Evolutionary conservation across 305 asterid genomes (phyloP), one percentile per base, ranked within the genome.

Genomic region (Salvia sclarea): DNA sequence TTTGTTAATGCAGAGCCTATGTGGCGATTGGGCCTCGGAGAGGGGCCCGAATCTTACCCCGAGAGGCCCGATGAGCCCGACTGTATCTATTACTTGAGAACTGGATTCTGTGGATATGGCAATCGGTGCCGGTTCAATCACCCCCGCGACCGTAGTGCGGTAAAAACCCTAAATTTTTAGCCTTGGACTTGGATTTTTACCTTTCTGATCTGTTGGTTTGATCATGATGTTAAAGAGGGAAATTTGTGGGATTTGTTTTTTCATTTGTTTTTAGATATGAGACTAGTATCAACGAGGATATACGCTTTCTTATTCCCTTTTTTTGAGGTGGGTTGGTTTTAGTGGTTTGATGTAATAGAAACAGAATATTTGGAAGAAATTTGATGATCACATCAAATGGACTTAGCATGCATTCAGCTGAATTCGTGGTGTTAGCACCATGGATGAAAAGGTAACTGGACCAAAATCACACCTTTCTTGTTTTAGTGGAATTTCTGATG

Each of bases 51-150:
- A 73, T 66, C 89, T 24, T 90, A 88, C 82, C 96, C 96, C 2
- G 96, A 86, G 72, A 73, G 97, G 82, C 88, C 87, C 56, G 83
- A 82, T 62, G 90, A 82, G 78, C 88, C 86, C 37, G 90, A 88
- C 75, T 92, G 98, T 86, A 84, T 80, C 61, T 85, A 92, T 82
- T 92, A 85, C 82, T 73, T 92, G 85, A 84, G 90, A 83, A 90
- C 95, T 40, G 97, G 98, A 12, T 81, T 79, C 71, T 92, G 97
- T 79, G 97, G 96, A 45, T 92, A 80, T 62, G 97, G 95, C 70
- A 69, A 84, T 74, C 86, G 95, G 22, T 92, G 98, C 80, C 92
- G 97, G 81, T 90, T 85, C 81, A 90, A 90, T 84, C 98, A 92
- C 80, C 98, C 98, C 37, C 97, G 80, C 35, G 86, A 92, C 70